Percentiles rank a stretch among this genome's conserved stretches.
These are phyloP conservation scores for Rutstroemia sp. DNA, from an alignment of 2,329 filamentous ascomycete species.

Conservation along the genomic window DNA sequence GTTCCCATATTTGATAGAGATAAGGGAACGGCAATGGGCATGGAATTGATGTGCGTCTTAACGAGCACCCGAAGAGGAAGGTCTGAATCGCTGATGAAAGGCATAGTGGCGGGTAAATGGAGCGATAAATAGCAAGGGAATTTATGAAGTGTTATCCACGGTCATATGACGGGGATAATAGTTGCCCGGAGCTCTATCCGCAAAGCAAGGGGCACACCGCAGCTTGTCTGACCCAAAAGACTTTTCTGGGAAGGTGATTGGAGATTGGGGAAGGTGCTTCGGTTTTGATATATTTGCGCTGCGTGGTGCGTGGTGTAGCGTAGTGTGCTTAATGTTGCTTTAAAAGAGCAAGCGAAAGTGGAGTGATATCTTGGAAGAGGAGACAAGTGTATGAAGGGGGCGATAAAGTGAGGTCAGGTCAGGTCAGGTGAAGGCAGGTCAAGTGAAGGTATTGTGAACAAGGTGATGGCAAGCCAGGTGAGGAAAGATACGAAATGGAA, in stretches of 20 bases:
- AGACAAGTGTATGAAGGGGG: too few relatives aligned
- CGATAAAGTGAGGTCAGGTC: too few relatives aligned
- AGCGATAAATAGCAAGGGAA: background rate
- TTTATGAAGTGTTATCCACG: background rate
- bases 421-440: too few relatives aligned
- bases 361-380: too few relatives aligned
- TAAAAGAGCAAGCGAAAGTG: too few relatives aligned
- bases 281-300: background rate
- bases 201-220: background rate
- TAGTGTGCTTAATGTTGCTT: too few relatives aligned
- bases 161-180: background rate
- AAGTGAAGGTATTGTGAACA: too few relatives aligned
- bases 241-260: background rate
- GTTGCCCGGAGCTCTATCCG: background rate
- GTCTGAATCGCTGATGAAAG: constrained; percentile 15
- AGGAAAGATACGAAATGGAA: too few relatives aligned
- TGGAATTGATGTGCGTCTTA: constrained; percentile 9
- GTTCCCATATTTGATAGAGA: constrained; percentile 16
- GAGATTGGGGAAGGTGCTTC: background rate
- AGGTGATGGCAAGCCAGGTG: too few relatives aligned
- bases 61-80: constrained; percentile 18
- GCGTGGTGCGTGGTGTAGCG: background rate
- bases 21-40: constrained; percentile 16
- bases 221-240: background rate
- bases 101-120: constrained; percentile 17